These are phyloP conservation scores for Teunomyces kruisii DNA, from an alignment of 805 yeast species.

Conservation along the genomic window DNA sequence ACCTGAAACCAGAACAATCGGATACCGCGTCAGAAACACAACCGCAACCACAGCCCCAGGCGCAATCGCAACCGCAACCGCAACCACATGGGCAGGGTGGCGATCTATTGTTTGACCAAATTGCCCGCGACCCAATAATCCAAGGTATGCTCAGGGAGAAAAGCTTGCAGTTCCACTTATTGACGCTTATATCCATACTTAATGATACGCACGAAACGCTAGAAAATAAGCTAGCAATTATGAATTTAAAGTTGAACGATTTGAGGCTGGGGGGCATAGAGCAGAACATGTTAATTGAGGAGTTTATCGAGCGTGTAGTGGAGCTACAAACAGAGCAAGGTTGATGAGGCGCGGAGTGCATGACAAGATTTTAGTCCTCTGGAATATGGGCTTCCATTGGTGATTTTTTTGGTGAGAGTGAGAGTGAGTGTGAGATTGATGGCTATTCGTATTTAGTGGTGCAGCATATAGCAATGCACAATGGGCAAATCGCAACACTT, in stretches of 20 bases:
- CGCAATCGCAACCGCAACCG: not conserved
- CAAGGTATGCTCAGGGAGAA: conserved; percentile 48
- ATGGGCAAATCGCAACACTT: not conserved
- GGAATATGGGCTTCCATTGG: too few relatives aligned
- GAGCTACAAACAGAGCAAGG: too few relatives aligned
- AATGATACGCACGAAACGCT: conserved; percentile 42
- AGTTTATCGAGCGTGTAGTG: conserved; percentile 50
- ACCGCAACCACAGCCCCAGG: not conserved
- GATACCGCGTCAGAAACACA: not conserved
- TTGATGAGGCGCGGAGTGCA: too few relatives aligned
- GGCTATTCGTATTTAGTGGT: not conserved
- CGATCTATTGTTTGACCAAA: conserved; percentile 14
- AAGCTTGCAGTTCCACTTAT: conserved; percentile 56
- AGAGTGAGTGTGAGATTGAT: too few relatives aligned
- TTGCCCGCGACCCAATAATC: conserved; percentile 46
- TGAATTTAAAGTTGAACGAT: conserved; percentile 58
- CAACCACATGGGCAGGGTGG: too few relatives aligned
- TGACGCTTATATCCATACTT: conserved; percentile 47
- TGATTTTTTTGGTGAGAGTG: too few relatives aligned
- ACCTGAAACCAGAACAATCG: not conserved
- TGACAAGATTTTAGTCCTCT: too few relatives aligned
- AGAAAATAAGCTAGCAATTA: conserved; percentile 59
- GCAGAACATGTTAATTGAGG: conserved; percentile 67
- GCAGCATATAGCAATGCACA: not conserved
- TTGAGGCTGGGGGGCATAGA: conserved; percentile 65